These are phyloP conservation scores for Monilinia vaccinii-corymbosi DNA, from an alignment of 2,329 filamentous ascomycete genomes.

Conservation along the genomic window DNA sequence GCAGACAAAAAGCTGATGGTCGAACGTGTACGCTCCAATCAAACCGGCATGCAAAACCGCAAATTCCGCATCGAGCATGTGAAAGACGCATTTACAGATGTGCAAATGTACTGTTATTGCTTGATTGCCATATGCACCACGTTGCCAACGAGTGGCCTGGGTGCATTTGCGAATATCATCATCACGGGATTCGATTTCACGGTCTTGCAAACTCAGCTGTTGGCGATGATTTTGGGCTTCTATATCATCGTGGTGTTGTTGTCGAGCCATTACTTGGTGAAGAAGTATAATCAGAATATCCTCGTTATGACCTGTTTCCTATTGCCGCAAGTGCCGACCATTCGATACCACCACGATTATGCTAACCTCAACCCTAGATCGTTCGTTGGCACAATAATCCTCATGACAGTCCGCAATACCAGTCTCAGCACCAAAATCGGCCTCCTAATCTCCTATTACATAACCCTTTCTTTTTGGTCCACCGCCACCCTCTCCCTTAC, in stretches of 20 bases:
- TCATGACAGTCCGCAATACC: slow-evolving; percentile 57
- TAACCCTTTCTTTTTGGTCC: slow-evolving; percentile 70
- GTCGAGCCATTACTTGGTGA: slow-evolving; percentile 56
- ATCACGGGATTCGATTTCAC: slow-evolving; percentile 61
- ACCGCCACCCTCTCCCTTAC: slow-evolving; percentile 59
- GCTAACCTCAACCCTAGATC: slow-evolving; percentile 36
- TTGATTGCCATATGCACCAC: slow-evolving; percentile 63
- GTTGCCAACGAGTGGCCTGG: slow-evolving; percentile 62
- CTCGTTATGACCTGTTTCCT: slow-evolving; percentile 57
- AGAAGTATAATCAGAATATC: slow-evolving; percentile 60
- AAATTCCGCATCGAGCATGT: slow-evolving; percentile 43
- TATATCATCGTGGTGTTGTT: slow-evolving; percentile 66
- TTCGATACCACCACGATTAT: not conserved
- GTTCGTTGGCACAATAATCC: slow-evolving; percentile 61
- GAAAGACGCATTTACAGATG: slow-evolving; percentile 47
- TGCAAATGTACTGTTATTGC: slow-evolving; percentile 57
- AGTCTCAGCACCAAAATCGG: slow-evolving; percentile 52
- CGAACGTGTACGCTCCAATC: slow-evolving; percentile 46
- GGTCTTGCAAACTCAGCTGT: slow-evolving; percentile 57
- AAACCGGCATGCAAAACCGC: slow-evolving; percentile 46
- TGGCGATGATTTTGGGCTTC: slow-evolving; percentile 66
- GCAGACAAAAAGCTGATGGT: slow-evolving; percentile 39
- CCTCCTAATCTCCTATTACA: slow-evolving; percentile 65
- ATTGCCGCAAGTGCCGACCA: slow-evolving; percentile 45
- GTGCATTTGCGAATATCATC: slow-evolving; percentile 66